Conservation (phyloP, 306 rosid species). For the Medicago truncatula region DNA sequence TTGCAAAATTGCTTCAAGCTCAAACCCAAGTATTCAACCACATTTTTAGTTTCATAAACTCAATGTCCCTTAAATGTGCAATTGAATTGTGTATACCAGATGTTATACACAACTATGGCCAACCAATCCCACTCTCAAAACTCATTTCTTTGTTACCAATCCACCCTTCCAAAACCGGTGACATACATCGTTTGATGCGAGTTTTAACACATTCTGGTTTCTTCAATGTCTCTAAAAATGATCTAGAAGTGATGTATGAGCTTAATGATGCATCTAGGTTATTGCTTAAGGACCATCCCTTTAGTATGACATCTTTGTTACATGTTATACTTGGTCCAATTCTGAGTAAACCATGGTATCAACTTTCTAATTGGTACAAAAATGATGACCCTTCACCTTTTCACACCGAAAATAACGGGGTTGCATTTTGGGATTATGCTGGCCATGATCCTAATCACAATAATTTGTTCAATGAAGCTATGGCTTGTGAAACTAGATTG, state of each 20-base stretch:
- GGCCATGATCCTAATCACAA: constrained; percentile 21
- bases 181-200: constrained; percentile 57
- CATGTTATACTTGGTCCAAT: constrained; percentile 40
- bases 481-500: constrained; percentile 57
- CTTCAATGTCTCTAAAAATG: constrained; percentile 33
- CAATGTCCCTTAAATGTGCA: constrained; percentile 61
- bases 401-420: constrained; percentile 44
- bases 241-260: constrained; percentile 45
- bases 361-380: constrained; percentile 51
- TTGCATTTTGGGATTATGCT: constrained; percentile 49
- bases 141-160: constrained; percentile 50
- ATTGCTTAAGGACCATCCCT: constrained; percentile 47
- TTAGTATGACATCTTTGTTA: constrained; percentile 29
- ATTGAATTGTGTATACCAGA: constrained; percentile 48
- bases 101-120: constrained; percentile 48
- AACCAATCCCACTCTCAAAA: constrained; percentile 57
- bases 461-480: constrained; percentile 52
- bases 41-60: constrained; percentile 47
- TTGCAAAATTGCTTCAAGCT: constrained; percentile 38
- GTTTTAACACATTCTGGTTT: constrained; percentile 54
- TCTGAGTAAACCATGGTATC: constrained; percentile 46
- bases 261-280: constrained; percentile 57
- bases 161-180: constrained; percentile 43
- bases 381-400: constrained; percentile 50
- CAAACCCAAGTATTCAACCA: constrained; percentile 54